Evolutionary conservation across 208 protist genomes (phyloP), one percentile per base, ranked within the genome.

Genomic region (Trypanosoma rangeli): DNA sequence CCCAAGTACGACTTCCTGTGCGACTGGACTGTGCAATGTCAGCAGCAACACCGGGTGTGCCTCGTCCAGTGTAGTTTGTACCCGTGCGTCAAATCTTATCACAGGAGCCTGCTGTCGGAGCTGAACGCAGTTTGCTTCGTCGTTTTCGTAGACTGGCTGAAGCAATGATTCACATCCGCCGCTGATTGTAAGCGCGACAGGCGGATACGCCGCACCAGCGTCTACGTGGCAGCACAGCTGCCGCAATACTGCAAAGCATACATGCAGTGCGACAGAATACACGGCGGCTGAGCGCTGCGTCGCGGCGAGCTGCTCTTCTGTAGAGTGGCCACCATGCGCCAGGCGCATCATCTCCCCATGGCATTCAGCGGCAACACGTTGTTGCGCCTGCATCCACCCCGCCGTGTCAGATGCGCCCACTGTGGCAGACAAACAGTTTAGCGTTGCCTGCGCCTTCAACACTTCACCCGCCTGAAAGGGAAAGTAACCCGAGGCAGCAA

Each of bases 191-290:
- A 75, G 63, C 16, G 63, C 26, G 13, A 69, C 39, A 31, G 50
- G 20, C 44, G 70, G 63, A 46, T 55, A 64, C 29, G 15, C 15
- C n/a, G 46, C 52, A 33, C 46, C 63, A 18, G 26, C 31, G 35
- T 69, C 70, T 16, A 69, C 70, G n/a, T 64, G 28, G 13, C 33
- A 55, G 10, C 24, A 5, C 18, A 75, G 48, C 18, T 58, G 24
- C 28, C 74, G 13, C 13, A 82, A 63, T 31, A 90, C 56, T 12
- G 78, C 82, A 16, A 72, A 73, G 48, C 50, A 50, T n/a, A 80
- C 70, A 55, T 76, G 69, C 70, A 90, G 54, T 53, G 74, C 74
- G 28, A 90, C 75, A 3, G 77, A 80, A 72, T 76, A 87, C 31
- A 63, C 54, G 3, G 1, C 22, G 24, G 0, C 35, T 26, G n/a